Conservation (phyloP, 306 rosid species). For the Prunus dulcis region DNA sequence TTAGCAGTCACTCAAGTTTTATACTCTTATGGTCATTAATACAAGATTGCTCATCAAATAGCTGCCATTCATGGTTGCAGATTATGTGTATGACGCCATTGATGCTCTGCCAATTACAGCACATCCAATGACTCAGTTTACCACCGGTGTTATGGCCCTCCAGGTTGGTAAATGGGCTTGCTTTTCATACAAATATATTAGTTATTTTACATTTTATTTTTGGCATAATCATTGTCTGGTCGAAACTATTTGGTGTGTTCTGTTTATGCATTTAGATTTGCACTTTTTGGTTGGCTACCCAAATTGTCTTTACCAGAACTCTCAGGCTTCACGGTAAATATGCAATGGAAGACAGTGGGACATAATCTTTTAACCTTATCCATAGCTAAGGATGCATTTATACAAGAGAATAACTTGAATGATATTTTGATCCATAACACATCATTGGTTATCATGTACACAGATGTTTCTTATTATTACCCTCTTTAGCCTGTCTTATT, state of each 20-base stretch:
- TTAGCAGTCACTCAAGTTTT: background rate
- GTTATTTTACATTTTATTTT: background rate
- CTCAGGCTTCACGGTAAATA: background rate
- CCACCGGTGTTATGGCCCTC: conserved; percentile 96
- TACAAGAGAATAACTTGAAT: background rate
- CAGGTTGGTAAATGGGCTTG: conserved; percentile 60
- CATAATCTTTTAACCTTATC: background rate
- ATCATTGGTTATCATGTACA: background rate
- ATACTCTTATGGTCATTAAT: background rate
- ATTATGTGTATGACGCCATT: conserved; percentile 81
- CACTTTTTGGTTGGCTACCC: background rate
- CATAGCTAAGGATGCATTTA: background rate
- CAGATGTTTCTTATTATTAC: background rate
- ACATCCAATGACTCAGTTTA: conserved; percentile 97
- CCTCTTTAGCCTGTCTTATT: background rate
- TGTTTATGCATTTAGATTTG: background rate
- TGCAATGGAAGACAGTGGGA: background rate
- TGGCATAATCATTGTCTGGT: background rate
- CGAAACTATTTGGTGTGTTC: background rate
- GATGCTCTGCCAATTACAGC: conserved; percentile 84
- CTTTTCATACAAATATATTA: background rate
- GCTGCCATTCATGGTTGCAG: conserved; percentile 48
- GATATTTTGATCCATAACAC: background rate
- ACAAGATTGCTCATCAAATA: conserved; percentile 10
- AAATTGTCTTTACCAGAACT: background rate